Base-by-base conservation (phyloP, 2,329 filamentous ascomycete genomes). In the Pseudocercospora pini-densiflorae region DNA sequence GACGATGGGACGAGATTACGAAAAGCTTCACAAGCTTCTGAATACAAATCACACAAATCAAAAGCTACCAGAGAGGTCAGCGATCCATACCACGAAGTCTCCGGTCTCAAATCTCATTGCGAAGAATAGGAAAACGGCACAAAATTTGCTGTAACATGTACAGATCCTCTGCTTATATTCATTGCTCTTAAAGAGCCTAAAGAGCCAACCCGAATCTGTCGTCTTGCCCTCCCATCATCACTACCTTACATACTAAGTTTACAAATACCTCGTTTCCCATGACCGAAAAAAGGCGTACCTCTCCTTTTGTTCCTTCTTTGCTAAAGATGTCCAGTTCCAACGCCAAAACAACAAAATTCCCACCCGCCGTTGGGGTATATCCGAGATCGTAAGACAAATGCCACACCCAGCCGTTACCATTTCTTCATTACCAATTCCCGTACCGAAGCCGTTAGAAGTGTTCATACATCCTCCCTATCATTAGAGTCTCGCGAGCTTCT, bases 301-400 rank as follows among this genome's bases (percentile, higher is more conserved):
- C 27, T 27, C 51, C 27, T 24, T 27, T 51, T 51, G 33, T 24
- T 51, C 21, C 21, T 51, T 7, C 14, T 21, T 21, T 21, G 43
- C 19, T 21, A 47, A 19, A 51, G 47, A 23, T 51, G 23, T 51
- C 23, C 23, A 21, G 12, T 23, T n/a, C 49, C 36, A 10, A 23
- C 4, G 9, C 23, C 45, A 16, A 51, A 27, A 45, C 36, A 9
- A 43, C 31, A 33, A 33, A n/a, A 10, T 19, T 47, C 33, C 27
- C 45, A 36, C 63, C 66, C 62, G 49, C 63, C 66, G 60, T 61
- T 59, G 60, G 66, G 63, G 61, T 66, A 65, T 68, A 60, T 61
- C 63, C 66, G 63, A 68, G 66, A 68, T 62, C 62, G 49, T 62
- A 51, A 61, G 45, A 24, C 33, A 27, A 27, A 29, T 7, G 40